Conservation (phyloP, 768 basidiomycete species). For the Boletus pseudo-olivaceus region DNA sequence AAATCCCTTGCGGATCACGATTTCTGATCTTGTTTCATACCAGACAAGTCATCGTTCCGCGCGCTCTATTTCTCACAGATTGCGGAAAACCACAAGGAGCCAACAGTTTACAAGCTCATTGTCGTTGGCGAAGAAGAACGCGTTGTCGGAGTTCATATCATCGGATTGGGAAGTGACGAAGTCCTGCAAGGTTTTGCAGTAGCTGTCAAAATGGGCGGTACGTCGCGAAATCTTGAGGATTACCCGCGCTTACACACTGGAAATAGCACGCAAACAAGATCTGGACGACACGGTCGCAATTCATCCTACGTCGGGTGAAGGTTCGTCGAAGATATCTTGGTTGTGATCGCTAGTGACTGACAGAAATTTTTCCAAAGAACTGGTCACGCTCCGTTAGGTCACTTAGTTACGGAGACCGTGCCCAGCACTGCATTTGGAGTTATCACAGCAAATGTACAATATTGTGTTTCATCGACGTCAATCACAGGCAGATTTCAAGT, state of each 20-base stretch:
- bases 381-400: constrained; percentile 51
- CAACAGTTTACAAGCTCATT: constrained; percentile 90
- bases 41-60: constrained; percentile 78
- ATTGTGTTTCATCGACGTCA: neutral
- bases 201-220: constrained; percentile 94
- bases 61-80: constrained; percentile 93
- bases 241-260: constrained; percentile 3
- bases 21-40: neutral
- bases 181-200: constrained; percentile 93
- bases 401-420: neutral
- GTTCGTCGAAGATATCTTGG: constrained; percentile 38
- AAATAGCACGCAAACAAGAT: constrained; percentile 69
- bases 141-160: constrained; percentile 93
- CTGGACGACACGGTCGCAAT: constrained; percentile 89
- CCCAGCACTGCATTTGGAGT: neutral
- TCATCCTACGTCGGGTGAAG: constrained; percentile 84
- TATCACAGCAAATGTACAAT: neutral
- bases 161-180: constrained; percentile 92
- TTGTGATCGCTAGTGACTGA: constrained; percentile 14
- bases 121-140: constrained; percentile 86
- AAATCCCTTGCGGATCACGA: neutral
- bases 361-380: constrained; percentile 35
- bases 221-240: constrained; percentile 11
- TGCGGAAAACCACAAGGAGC: constrained; percentile 87
- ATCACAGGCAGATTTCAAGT: neutral